Percentiles rank a stretch among this genome's conserved stretches.
Conservation (phyloP, 352 stramenopile genomes). For the Phytophthora pluvialis region DNA sequence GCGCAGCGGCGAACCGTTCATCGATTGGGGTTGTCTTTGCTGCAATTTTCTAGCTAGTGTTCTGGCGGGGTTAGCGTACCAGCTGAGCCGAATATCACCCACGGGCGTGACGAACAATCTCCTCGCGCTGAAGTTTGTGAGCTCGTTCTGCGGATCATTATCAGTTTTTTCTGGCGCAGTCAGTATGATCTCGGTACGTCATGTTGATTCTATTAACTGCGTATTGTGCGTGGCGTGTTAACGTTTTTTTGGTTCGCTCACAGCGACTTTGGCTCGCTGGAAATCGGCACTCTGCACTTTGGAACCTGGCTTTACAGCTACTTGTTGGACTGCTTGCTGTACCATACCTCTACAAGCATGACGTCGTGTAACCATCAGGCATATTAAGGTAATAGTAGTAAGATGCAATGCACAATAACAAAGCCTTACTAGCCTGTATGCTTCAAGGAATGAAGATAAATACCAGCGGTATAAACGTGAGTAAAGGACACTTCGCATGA, state of each 20-base stretch:
- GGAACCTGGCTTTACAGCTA: constrained; percentile 57
- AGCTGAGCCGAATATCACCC: constrained; percentile 52
- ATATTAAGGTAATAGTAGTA: no score
- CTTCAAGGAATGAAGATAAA: no score
- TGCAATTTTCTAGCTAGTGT: constrained; percentile 65
- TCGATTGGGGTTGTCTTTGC: constrained; percentile 67
- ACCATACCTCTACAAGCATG: constrained; percentile 66
- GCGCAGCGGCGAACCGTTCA: constrained; percentile 22
- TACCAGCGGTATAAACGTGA: background rate
- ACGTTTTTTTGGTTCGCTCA: constrained; percentile 3
- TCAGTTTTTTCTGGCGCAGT: constrained; percentile 69
- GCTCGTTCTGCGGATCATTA: constrained; percentile 75
- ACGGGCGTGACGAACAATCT: constrained; percentile 56
- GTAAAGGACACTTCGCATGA: no score
- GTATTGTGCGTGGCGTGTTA: no score
- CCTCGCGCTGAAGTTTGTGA: constrained; percentile 78
- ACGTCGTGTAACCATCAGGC: constrained; percentile 23
- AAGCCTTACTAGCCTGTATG: no score
- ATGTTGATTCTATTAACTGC: background rate
- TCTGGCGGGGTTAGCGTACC: constrained; percentile 58
- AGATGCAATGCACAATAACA: no score
- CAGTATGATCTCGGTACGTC: constrained; percentile 56
- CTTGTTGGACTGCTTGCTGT: constrained; percentile 61
- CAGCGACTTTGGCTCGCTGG: constrained; percentile 58
- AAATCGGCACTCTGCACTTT: constrained; percentile 52